Evolutionary conservation across 1,139 yeast genomes (phyloP).

Genomic region (Dujonia santamariae): DNA sequence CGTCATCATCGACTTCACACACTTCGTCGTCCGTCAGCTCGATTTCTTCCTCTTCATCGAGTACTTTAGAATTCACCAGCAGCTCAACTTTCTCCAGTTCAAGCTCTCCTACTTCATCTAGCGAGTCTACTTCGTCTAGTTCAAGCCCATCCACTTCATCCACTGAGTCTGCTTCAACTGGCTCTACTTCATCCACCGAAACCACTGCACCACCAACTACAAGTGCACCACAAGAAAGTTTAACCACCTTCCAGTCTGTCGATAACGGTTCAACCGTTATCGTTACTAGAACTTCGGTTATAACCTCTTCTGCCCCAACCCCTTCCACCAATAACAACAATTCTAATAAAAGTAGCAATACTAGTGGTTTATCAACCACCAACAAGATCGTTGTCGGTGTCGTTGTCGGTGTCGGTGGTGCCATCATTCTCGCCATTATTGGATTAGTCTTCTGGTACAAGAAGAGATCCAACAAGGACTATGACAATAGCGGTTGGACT

Average conservation of each 20-base stretch:
- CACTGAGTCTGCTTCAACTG: not conserved
- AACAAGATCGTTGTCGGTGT: slow-evolving; percentile 50
- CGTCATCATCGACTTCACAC: not conserved
- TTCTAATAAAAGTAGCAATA: slow-evolving; percentile 11
- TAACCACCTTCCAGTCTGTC: slow-evolving; percentile 31
- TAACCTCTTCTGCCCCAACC: slow-evolving; percentile 23
- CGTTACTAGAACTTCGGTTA: slow-evolving; percentile 36
- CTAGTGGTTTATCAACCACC: slow-evolving; percentile 39
- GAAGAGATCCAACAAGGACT: slow-evolving; percentile 29
- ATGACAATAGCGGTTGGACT: slow-evolving; percentile 43
- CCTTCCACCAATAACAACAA: slow-evolving; percentile 19
- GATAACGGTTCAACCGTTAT: slow-evolving; percentile 37
- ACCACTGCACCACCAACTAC: slow-evolving; percentile 8
- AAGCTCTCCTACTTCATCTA: not conserved
- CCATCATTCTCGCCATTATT: slow-evolving; percentile 35
- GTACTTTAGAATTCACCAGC: slow-evolving; percentile 1
- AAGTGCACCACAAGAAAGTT: slow-evolving; percentile 15
- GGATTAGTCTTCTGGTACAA: slow-evolving; percentile 35
- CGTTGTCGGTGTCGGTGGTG: slow-evolving; percentile 50
- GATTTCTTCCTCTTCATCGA: not conserved
- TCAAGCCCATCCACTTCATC: not conserved
- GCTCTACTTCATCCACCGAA: slow-evolving; percentile 4
- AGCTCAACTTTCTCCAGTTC: not conserved
- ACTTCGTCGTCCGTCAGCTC: not conserved
- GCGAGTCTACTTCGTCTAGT: not conserved